phyloP scores from a whole-genome alignment of 257 asterid species.

The Solanum sejunctum region DNA sequence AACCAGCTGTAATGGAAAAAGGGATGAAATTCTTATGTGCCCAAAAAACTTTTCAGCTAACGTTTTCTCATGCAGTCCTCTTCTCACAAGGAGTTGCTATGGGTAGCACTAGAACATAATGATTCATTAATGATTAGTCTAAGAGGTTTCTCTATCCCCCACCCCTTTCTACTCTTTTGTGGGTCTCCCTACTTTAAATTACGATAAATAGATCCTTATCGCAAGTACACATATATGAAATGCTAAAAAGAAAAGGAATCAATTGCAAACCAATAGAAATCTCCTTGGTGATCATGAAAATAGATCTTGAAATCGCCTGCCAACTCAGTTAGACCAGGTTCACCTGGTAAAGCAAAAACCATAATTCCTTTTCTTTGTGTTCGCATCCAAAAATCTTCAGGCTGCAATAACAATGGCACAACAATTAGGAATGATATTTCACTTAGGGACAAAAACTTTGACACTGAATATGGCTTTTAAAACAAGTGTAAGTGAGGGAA shows the following conservation, averaged over 20 bases:
- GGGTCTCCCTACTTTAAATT: not conserved
- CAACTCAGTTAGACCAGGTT: slow-evolving; percentile 88
- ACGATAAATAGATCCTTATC: not conserved
- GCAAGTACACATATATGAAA: not conserved
- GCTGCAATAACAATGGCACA: slow-evolving; percentile 31
- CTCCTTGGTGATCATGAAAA: slow-evolving; percentile 95
- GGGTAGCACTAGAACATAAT: not conserved
- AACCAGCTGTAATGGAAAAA: slow-evolving; percentile 58
- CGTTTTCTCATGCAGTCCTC: not conserved
- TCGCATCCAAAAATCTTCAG: slow-evolving; percentile 94
- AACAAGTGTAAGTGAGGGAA: not conserved
- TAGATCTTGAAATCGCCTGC: slow-evolving; percentile 86
- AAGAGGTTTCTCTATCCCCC: not conserved
- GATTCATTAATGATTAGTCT: not conserved
- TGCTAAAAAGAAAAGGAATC: slow-evolving; percentile 2
- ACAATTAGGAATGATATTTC: not conserved
- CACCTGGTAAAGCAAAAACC: slow-evolving; percentile 93
- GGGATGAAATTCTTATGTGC: not conserved
- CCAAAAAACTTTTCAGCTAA: not conserved
- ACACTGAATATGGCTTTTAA: not conserved
- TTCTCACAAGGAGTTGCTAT: not conserved
- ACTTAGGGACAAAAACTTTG: not conserved
- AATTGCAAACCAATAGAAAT: slow-evolving; percentile 73
- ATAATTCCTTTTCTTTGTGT: slow-evolving; percentile 75
- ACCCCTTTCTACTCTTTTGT: not conserved